Evolutionary conservation across 495 filamentous ascomycete species (phyloP).

Genomic region (Neurospora sp.): DNA sequence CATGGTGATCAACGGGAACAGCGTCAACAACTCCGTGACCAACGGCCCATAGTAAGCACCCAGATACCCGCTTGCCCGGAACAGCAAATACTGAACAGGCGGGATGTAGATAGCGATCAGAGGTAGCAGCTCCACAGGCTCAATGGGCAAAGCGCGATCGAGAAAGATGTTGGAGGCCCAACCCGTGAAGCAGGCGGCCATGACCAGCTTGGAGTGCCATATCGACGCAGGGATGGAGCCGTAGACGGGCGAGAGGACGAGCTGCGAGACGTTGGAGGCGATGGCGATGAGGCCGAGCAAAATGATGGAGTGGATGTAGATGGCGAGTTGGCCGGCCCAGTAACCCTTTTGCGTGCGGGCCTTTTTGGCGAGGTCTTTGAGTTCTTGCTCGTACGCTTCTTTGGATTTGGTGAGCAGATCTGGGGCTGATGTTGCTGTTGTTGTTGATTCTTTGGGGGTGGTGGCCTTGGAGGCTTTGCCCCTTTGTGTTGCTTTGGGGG

Average conservation of each 20-base stretch:
- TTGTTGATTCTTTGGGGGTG: not conserved
- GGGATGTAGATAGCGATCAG: conserved; percentile 68
- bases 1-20: conserved; percentile 62
- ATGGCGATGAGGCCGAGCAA: conserved; percentile 61
- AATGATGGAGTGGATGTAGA: conserved; percentile 27
- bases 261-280: conserved; percentile 63
- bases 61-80: conserved; percentile 49
- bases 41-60: conserved; percentile 64
- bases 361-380: conserved; percentile 38
- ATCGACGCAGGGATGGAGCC: conserved; percentile 64
- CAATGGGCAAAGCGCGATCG: conserved; percentile 29
- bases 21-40: conserved; percentile 60
- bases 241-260: conserved; percentile 75
- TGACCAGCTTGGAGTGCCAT: conserved; percentile 59
- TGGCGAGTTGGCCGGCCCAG: conserved; percentile 26
- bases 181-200: conserved; percentile 50
- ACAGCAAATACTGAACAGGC: conserved; percentile 56
- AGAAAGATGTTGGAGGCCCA: conserved; percentile 49
- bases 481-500: not conserved
- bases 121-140: conserved; percentile 66
- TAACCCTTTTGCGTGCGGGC: conserved; percentile 33
- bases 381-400: conserved; percentile 41
- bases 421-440: not conserved
- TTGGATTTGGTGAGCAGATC: not conserved
- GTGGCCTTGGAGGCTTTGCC: not conserved